Evolutionary conservation across 768 basidiomycete species (phyloP), one percentile per base, ranked within the genome.

Genomic region (Zangia roseola): DNA sequence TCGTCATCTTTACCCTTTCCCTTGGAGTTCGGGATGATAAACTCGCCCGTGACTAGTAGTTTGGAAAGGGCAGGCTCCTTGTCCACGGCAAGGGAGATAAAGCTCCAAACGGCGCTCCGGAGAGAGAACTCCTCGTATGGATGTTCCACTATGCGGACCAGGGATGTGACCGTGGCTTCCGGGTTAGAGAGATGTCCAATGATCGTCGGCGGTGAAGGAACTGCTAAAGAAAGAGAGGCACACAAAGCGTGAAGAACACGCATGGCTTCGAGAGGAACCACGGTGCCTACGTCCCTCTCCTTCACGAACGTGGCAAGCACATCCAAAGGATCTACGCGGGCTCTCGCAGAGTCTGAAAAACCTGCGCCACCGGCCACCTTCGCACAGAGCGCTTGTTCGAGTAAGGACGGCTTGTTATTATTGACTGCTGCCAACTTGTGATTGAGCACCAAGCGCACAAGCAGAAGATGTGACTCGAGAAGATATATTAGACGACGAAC

Each of bases 31-130:
- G 81, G 78, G 4, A 76, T 68, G 41, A 77, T 77, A 55, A 90
- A 86, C 35, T 81, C 78, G 4, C 91, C 92, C 0, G 82, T 77
- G 26, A 94, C 84, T 50, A 94, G 84, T 23, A 97, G 72, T 45
- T 82, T 76, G 2, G 88, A 84, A 5, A 95, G 73, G 0, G 94
- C 91, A 1, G 94, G 92, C 62, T 94, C 92, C 52, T 85, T 86
- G 57, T 90, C 84, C 13, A 94, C 82, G 2, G 89, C 85, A 16
- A 90, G 74, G 0, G 88, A 71, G 33, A 95, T 83, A 54, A 95
- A 86, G 53, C 78, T 80, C 94, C 94, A 97, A 6, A 90, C 81
- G 0, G 86, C 79, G 42, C 79, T 84, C 17, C 88, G 83, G 26
- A 91, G 75, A 8, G 76, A 61, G 17, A 84, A 72, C 36, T 92